Evolutionary conservation across 371 early-diverging fungal genomes (phyloP).

Genomic region (Mucor saturninus): DNA sequence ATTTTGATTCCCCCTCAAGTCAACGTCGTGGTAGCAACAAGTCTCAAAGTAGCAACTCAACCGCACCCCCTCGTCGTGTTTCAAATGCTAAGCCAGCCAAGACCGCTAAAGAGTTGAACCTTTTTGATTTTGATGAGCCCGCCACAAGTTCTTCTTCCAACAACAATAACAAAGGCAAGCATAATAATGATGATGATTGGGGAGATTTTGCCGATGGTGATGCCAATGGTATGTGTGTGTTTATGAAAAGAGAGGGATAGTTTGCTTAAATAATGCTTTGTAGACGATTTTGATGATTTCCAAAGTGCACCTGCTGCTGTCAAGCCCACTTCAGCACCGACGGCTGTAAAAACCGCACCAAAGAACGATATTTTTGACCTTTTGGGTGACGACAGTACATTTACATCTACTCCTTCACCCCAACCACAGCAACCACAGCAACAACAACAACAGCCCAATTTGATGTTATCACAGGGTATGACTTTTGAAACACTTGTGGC

Average conservation of each 20-base stretch:
- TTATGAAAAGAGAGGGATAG: too few relatives aligned
- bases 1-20: neutral
- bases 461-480: constrained; percentile 18
- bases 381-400: constrained; percentile 42
- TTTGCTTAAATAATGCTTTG: too few relatives aligned
- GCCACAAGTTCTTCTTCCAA: neutral
- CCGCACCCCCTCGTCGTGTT: constrained; percentile 9
- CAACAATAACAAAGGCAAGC: neutral
- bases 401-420: constrained; percentile 16
- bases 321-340: neutral
- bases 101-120: constrained; percentile 55
- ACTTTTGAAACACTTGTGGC: constrained; percentile 20
- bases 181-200: constrained; percentile 54
- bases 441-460: constrained; percentile 20
- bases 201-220: constrained; percentile 54
- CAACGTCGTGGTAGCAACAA: constrained; percentile 6
- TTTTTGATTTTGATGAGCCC: constrained; percentile 62
- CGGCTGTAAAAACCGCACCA: constrained; percentile 5
- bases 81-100: constrained; percentile 17
- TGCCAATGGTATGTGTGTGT: constrained; percentile 11
- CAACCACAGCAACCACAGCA: constrained; percentile 20
- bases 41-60: neutral
- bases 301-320: constrained; percentile 56
- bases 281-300: constrained; percentile 68
- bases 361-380: constrained; percentile 50